Percentiles rank a stretch among this genome's conserved stretches.
phyloP scores from a whole-genome alignment of 2,329 filamentous ascomycete species.

The Elsinoe necatrix region DNA sequence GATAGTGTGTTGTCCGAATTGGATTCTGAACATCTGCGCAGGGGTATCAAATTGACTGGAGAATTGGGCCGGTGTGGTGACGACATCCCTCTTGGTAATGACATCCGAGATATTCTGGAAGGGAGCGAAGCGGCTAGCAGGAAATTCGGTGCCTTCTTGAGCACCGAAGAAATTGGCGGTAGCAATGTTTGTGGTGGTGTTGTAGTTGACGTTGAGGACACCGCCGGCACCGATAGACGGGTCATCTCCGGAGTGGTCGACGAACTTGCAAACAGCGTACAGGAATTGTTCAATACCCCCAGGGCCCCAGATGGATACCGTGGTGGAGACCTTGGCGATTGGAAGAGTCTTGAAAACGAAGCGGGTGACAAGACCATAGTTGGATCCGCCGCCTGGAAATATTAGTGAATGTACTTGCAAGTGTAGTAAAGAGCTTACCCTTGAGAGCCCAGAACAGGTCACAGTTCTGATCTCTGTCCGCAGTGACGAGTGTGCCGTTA shows the following conservation, averaged over 20 bases:
- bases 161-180: background rate
- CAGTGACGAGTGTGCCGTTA: slow-evolving; percentile 31
- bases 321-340: background rate
- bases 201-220: background rate
- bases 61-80: background rate
- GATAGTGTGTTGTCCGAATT: slow-evolving; percentile 2
- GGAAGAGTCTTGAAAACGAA: slow-evolving; percentile 21
- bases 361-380: slow-evolving; percentile 36
- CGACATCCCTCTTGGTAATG: background rate
- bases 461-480: slow-evolving; percentile 36
- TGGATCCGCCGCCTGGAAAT: slow-evolving; percentile 34
- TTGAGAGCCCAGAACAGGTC: slow-evolving; percentile 44
- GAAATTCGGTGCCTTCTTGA: slow-evolving; percentile 5
- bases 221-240: background rate
- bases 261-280: background rate
- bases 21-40: background rate
- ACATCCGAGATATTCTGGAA: background rate
- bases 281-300: background rate
- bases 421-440: background rate
- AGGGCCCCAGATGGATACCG: background rate
- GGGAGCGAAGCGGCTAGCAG: background rate
- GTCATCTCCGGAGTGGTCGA: background rate
- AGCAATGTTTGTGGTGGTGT: background rate
- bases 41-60: background rate
- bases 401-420: background rate